phyloP scores from a whole-genome alignment of 2,329 filamentous ascomycete genomes.

The Arachnomyces sp. region DNA sequence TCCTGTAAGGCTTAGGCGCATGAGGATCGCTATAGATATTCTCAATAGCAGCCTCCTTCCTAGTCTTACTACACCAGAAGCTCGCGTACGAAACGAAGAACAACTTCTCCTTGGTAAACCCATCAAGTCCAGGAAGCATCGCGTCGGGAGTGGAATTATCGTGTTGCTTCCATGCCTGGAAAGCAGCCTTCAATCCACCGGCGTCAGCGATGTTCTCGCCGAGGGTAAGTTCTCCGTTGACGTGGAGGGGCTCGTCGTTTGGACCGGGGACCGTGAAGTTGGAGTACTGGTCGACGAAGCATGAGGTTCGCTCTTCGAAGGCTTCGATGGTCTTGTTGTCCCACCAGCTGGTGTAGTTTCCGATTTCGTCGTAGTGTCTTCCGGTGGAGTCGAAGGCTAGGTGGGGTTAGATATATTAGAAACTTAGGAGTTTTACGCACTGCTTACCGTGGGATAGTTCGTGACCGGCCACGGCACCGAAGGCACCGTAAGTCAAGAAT shows the following conservation, averaged over 20 bases:
- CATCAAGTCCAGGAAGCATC: conserved; percentile 51
- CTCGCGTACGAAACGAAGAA: conserved; percentile 61
- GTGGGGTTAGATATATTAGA: neutral
- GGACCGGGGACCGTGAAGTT: conserved; percentile 52
- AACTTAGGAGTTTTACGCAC: neutral
- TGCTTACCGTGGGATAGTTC: conserved; percentile 53
- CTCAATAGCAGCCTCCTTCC: conserved; percentile 49
- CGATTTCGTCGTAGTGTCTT: conserved; percentile 55
- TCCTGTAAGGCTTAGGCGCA: conserved; percentile 54
- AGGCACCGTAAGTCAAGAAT: conserved; percentile 61
- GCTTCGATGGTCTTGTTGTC: conserved; percentile 49
- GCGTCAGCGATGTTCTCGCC: conserved; percentile 67
- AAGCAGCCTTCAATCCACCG: conserved; percentile 56
- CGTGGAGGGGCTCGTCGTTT: conserved; percentile 49
- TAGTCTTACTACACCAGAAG: conserved; percentile 59
- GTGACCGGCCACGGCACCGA: conserved; percentile 59
- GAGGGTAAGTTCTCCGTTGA: conserved; percentile 56
- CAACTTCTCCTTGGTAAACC: conserved; percentile 58
- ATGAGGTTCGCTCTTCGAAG: conserved; percentile 53
- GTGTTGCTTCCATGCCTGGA: conserved; percentile 56
- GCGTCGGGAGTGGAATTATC: conserved; percentile 44
- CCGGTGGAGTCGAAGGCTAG: conserved; percentile 58
- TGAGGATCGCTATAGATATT: conserved; percentile 57
- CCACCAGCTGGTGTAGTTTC: conserved; percentile 61
- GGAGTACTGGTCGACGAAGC: conserved; percentile 60